A percentile compares a stretch with the other conserved stretches of the same genome.
phyloP scores from a whole-genome alignment of 2,329 filamentous ascomycete species.

The Paraconiothyrium sp. region DNA sequence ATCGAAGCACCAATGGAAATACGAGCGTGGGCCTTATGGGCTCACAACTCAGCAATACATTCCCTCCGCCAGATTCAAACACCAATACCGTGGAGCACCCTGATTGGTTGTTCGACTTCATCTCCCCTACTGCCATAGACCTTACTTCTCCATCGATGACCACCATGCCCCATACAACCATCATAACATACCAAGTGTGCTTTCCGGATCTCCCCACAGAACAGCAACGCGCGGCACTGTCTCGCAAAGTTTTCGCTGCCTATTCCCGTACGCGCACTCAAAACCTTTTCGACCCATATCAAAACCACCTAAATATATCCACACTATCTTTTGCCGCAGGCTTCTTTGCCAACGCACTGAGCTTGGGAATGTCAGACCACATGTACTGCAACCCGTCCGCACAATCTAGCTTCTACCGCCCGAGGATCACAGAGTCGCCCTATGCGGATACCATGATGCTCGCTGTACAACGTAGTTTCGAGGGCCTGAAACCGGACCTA shows the following conservation, averaged over 20 bases:
- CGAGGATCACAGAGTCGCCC: neutral
- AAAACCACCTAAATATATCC: neutral
- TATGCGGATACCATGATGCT: conserved; percentile 6
- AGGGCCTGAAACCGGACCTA: conserved; percentile 1
- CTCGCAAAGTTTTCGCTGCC: neutral
- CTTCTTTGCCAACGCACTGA: conserved; percentile 9
- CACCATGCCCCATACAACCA: neutral
- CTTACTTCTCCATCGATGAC: neutral
- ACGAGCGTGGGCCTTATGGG: no score
- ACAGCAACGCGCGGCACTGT: neutral
- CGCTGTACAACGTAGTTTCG: conserved; percentile 5
- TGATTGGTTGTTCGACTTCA: conserved; percentile 8
- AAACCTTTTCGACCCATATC: conserved; percentile 1
- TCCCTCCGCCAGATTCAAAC: neutral
- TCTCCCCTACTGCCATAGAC: neutral
- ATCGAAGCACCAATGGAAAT: neutral
- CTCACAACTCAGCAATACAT: neutral
- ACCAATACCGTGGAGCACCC: neutral
- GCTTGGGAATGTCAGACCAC: neutral
- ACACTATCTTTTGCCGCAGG: conserved; percentile 6
- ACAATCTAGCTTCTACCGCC: conserved; percentile 2
- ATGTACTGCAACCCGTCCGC: neutral
- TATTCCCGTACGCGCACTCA: neutral
- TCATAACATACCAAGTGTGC: neutral
- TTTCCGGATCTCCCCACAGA: neutral